phyloP scores from a whole-genome alignment of 106 monocot genomes.

The Posidonia australis region DNA sequence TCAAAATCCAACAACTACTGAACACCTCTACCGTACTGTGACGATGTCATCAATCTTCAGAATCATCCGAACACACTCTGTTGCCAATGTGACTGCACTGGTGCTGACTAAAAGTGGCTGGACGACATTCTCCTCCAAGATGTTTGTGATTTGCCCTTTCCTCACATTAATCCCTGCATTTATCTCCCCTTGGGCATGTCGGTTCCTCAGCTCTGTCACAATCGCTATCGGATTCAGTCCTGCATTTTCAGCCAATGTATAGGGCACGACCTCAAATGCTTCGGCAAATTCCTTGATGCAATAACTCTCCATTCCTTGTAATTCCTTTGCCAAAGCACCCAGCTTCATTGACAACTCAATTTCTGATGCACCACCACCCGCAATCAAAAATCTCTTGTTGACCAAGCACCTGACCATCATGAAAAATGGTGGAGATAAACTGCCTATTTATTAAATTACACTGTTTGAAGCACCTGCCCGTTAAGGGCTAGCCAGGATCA shows the following conservation, averaged over 20 bases:
- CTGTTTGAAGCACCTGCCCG: too few species aligned
- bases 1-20: neutral
- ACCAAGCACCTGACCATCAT: constrained; percentile 60
- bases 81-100: constrained; percentile 66
- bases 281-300: constrained; percentile 91
- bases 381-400: constrained; percentile 82
- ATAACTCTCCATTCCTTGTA: constrained; percentile 89
- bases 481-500: too few species aligned
- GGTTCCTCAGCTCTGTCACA: constrained; percentile 89
- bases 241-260: constrained; percentile 90
- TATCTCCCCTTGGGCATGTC: constrained; percentile 78
- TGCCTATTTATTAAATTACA: too few species aligned
- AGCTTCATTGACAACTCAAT: constrained; percentile 92
- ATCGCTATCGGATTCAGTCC: constrained; percentile 83
- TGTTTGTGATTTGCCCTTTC: constrained; percentile 93
- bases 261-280: constrained; percentile 86
- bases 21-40: constrained; percentile 48
- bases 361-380: constrained; percentile 95
- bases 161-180: constrained; percentile 92
- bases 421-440: neutral
- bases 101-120: constrained; percentile 94
- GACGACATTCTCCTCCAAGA: constrained; percentile 94
- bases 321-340: constrained; percentile 74
- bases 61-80: constrained; percentile 97
- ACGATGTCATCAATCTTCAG: constrained; percentile 98